A percentile compares a stretch with the other conserved stretches of the same genome.
phyloP scores from a whole-genome alignment of 2,329 filamentous ascomycete genomes.

The Graphilbum ipis-grandicollis region DNA sequence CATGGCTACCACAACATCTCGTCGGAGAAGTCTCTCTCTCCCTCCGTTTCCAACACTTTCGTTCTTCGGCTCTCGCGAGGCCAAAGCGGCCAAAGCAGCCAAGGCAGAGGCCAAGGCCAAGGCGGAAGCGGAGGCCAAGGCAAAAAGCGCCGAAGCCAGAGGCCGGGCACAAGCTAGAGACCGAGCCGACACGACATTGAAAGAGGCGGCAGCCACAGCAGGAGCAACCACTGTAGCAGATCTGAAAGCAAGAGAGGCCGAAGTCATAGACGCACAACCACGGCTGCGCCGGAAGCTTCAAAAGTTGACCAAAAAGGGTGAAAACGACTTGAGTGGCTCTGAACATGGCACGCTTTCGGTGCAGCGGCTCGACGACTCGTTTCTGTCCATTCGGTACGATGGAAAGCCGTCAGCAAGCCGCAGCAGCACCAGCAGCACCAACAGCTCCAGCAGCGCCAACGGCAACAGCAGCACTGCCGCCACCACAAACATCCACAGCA shows the following conservation, averaged over 20 bases:
- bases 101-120: neutral
- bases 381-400: constrained; percentile 2
- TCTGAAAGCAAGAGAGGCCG: too few relatives aligned
- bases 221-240: too few relatives aligned
- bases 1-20: constrained; percentile 8
- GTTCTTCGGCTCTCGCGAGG: constrained; percentile 5
- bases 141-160: too few relatives aligned
- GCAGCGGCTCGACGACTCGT: neutral
- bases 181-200: too few relatives aligned
- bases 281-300: constrained; percentile 17
- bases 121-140: neutral
- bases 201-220: too few relatives aligned
- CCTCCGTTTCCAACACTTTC: neutral
- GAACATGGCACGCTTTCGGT: neutral
- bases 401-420: neutral
- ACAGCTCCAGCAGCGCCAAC: neutral
- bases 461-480: neutral
- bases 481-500: too few relatives aligned
- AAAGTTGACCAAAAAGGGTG: constrained; percentile 12
- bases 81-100: constrained; percentile 1
- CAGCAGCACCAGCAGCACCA: neutral
- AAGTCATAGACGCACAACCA: constrained; percentile 1
- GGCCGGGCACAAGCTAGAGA: too few relatives aligned
- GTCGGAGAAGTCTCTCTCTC: constrained; percentile 8
- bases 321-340: neutral